phyloP scores from a whole-genome alignment of 78 protist genomes.

The Parvularia atlantis region DNA sequence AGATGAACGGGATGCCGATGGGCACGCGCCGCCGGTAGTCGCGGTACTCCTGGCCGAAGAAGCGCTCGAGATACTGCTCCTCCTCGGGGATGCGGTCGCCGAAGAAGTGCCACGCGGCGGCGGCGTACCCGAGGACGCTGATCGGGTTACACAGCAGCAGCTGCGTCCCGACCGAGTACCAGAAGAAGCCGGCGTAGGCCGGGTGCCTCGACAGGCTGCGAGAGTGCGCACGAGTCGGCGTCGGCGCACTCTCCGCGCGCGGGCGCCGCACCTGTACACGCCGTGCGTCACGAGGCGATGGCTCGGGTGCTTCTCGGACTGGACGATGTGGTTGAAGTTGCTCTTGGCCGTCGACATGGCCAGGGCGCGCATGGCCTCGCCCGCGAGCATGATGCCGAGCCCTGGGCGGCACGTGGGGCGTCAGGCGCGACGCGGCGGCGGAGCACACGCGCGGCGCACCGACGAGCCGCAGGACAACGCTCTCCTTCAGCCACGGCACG shows the following conservation, averaged over 20 bases:
- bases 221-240: background rate
- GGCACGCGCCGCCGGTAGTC: constrained; percentile 22
- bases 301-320: background rate
- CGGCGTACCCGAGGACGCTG: constrained; percentile 22
- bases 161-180: constrained; percentile 67
- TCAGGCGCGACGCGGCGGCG: background rate
- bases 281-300: constrained; percentile 58
- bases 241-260: background rate
- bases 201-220: constrained; percentile 63
- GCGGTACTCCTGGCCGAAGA: constrained; percentile 48
- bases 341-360: constrained; percentile 67
- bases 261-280: constrained; percentile 22
- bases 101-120: constrained; percentile 60
- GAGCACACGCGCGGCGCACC: background rate
- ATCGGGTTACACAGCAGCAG: constrained; percentile 62
- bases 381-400: constrained; percentile 8
- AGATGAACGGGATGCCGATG: constrained; percentile 55
- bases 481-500: background rate
- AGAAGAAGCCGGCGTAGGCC: constrained; percentile 77
- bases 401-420: background rate
- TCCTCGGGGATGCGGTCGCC: constrained; percentile 54
- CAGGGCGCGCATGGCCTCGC: constrained; percentile 38
- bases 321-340: constrained; percentile 59
- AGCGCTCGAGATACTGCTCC: constrained; percentile 41
- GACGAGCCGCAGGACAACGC: background rate